Percentiles rank a stretch among this genome's conserved stretches.
Conservation (phyloP, 768 basidiomycete species). For the Saitozyma sp. region DNA sequence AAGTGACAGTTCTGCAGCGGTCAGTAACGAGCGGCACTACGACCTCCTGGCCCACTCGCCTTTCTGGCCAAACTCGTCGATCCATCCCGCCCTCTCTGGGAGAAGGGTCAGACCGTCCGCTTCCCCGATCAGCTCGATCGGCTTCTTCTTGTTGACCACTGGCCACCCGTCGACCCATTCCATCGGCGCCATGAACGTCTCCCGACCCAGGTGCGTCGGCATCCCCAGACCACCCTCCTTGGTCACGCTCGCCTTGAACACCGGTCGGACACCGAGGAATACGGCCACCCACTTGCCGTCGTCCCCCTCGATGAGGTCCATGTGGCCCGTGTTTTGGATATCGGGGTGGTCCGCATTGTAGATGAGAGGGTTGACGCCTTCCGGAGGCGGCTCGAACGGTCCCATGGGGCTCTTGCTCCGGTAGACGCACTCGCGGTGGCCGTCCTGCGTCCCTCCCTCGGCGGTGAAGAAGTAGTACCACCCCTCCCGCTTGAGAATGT, state of each 20-base stretch:
- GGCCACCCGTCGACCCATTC: conserved; percentile 45
- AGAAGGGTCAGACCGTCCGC: conserved; percentile 1
- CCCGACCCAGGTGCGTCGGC: conserved; percentile 50
- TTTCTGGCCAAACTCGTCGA: conserved; percentile 6
- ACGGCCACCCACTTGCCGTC: conserved; percentile 48
- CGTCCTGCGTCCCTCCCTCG: conserved; percentile 42
- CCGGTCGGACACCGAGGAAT: conserved; percentile 31
- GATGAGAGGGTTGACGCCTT: conserved; percentile 26
- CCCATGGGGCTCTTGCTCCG: conserved; percentile 46
- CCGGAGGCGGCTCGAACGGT: conserved; percentile 37
- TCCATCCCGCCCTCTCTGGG: background rate
- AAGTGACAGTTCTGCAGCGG: conserved; percentile 3
- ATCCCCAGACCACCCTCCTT: conserved; percentile 1
- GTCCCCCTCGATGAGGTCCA: conserved; percentile 53
- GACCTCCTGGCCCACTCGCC: background rate
- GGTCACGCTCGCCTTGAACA: conserved; percentile 2
- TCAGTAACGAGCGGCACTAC: too few relatives aligned
- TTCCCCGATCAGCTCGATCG: conserved; percentile 13
- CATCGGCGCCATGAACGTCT: conserved; percentile 53
- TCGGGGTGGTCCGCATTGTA: conserved; percentile 42
- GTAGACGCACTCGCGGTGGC: conserved; percentile 39
- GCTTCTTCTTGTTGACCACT: conserved; percentile 25
- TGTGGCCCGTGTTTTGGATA: conserved; percentile 56
- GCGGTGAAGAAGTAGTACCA: conserved; percentile 54
- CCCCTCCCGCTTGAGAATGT: conserved; percentile 37